A percentile compares a stretch with the other conserved stretches of the same genome.
Evolutionary conservation across 257 asterid species (phyloP).

Genomic region (Nicotiana paniculata): DNA sequence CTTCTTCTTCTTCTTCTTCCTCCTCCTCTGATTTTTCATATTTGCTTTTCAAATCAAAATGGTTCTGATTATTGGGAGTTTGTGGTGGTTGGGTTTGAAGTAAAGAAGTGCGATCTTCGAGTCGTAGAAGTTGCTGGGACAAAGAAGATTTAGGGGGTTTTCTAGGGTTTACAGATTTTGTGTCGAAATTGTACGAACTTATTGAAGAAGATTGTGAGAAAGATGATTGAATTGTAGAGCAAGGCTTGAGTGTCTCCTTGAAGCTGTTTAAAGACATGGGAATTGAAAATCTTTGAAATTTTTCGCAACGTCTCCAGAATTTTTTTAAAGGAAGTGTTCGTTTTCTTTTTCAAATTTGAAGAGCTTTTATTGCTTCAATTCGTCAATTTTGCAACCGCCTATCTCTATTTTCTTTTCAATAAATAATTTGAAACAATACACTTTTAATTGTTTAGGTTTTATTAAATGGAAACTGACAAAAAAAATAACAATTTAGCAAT

Average conservation of each 20-base stretch:
- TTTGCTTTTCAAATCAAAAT: conserved; percentile 18
- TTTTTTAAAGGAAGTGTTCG: background rate
- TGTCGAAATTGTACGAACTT: conserved; percentile 24
- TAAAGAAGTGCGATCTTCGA: conserved; percentile 30
- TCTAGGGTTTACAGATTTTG: conserved; percentile 33
- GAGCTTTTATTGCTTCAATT: background rate
- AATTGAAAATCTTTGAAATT: background rate
- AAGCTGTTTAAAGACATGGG: conserved; percentile 77
- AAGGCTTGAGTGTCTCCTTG: conserved; percentile 81
- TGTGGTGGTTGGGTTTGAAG: conserved; percentile 18
- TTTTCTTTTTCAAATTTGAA: background rate
- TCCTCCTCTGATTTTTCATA: conserved; percentile 9
- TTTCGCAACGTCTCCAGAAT: background rate
- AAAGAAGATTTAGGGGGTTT: conserved; percentile 89
- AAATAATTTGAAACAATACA: too few relatives aligned
- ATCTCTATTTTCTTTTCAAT: background rate
- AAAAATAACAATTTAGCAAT: background rate
- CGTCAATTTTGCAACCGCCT: background rate
- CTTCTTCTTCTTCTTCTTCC: conserved; percentile 18
- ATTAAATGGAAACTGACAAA: too few relatives aligned
- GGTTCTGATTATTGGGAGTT: conserved; percentile 23
- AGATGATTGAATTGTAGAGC: conserved; percentile 32
- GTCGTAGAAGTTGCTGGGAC: conserved; percentile 64
- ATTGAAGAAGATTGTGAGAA: conserved; percentile 22
- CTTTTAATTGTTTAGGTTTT: too few relatives aligned